Conservation (phyloP, 2,329 filamentous ascomycete genomes). For the Nakataea oryzae region DNA sequence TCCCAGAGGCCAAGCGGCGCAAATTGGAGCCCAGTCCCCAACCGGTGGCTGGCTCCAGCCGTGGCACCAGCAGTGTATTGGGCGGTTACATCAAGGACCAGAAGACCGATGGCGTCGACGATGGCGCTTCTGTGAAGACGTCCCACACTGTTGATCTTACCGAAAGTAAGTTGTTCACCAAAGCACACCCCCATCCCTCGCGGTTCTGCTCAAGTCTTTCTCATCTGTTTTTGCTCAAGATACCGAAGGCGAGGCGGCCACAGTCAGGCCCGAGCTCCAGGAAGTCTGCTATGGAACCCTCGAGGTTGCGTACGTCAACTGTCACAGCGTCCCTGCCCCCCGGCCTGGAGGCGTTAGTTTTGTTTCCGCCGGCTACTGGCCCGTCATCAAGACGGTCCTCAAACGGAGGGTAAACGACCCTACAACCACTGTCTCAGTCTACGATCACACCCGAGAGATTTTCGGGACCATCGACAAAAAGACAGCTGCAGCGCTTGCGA, state of each 20-base stretch:
- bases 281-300: slow-evolving; percentile 77
- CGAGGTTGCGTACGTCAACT: slow-evolving; percentile 55
- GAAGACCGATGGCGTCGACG: slow-evolving; percentile 5
- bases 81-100: slow-evolving; percentile 20
- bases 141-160: slow-evolving; percentile 49
- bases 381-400: slow-evolving; percentile 63
- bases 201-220: too few relatives aligned
- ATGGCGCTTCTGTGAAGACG: slow-evolving; percentile 15
- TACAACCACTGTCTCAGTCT: slow-evolving; percentile 56
- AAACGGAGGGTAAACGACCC: slow-evolving; percentile 45
- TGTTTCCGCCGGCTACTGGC: slow-evolving; percentile 52
- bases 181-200: background rate
- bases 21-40: slow-evolving; percentile 32
- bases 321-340: slow-evolving; percentile 56
- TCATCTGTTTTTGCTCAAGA: slow-evolving; percentile 1
- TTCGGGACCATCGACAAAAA: slow-evolving; percentile 68
- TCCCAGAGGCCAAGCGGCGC: slow-evolving; percentile 54
- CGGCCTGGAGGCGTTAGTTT: slow-evolving; percentile 52
- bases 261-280: slow-evolving; percentile 49
- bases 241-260: slow-evolving; percentile 15
- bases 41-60: slow-evolving; percentile 17
- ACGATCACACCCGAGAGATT: slow-evolving; percentile 58
- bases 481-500: slow-evolving; percentile 57
- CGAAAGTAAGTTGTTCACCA: slow-evolving; percentile 24
- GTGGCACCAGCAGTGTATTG: slow-evolving; percentile 44